Base-by-base conservation (phyloP, 2,329 filamentous ascomycete species). In the Aspergillus flavus region DNA sequence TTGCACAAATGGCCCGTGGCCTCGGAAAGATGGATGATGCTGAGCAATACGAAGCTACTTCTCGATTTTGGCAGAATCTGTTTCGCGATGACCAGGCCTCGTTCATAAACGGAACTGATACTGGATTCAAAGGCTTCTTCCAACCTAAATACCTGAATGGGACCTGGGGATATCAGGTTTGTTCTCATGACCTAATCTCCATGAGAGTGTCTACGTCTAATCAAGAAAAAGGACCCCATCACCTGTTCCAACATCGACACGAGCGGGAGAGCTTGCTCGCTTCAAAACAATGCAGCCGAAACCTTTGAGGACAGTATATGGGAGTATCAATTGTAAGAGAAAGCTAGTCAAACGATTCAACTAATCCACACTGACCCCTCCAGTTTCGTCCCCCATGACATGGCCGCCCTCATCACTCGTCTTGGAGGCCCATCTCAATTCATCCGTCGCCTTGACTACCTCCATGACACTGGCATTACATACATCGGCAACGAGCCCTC, bases 61-160 rank as follows among this genome's bases (percentile, higher is more conserved):
- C 88, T 56, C 79, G 79, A 1, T 88, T 90, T 72, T 93, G 91
- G 91, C 80, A 82, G 68, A 91, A 91, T 64, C 79, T 93, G 55
- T 91, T 87, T 79, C 87, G 86, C 56, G 71, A 79, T 0, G 83
- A 89, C 58, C 87, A 91, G 73, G 81, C 74, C 1, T 90, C 87
- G 1, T 79, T 80, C 54, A 79, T 82, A 59, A 84, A 86, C 61
- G 86, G 85, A 0, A 81, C 73, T 0, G 80, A 90, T 66, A 91
- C 89, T 0, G 89, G 88, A 0, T 93, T 91, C 68, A 81, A 78
- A 0, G 91, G 91, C 0, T 93, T 92, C 75, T 88, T 93, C 64
- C 88, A 92, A 72, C 90, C 90, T 0, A 86, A 84, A 57, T 89
- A 86, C 64, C 73, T 89, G 0, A 93, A 93, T 70, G 82, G 83